Evolutionary conservation across 345 rosid genomes (phyloP).

Genomic region (Eucalyptus marginata): DNA sequence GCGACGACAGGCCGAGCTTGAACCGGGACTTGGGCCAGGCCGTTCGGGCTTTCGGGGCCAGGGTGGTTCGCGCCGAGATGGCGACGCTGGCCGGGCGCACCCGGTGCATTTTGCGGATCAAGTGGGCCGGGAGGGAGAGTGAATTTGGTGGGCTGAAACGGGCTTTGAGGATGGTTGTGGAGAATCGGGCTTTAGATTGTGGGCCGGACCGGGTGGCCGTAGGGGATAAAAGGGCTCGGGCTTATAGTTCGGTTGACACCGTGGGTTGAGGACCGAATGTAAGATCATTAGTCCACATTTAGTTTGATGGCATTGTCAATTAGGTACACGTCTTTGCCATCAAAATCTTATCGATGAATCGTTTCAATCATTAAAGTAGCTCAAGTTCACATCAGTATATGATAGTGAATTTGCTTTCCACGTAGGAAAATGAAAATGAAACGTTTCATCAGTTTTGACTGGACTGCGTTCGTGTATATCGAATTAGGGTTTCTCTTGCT

Average conservation of each 20-base stretch:
- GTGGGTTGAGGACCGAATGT: not conserved
- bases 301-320: not conserved
- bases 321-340: not conserved
- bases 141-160: constrained; percentile 9
- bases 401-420: not conserved
- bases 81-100: constrained; percentile 45
- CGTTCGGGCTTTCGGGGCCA: constrained; percentile 17
- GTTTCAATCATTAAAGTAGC: not conserved
- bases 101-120: constrained; percentile 18
- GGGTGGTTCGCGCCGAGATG: constrained; percentile 38
- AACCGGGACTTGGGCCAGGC: constrained; percentile 27
- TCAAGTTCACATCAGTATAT: not conserved
- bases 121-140: constrained; percentile 18
- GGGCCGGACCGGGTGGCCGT: not conserved
- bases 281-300: not conserved
- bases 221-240: not conserved
- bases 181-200: constrained; percentile 6
- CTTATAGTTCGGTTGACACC: not conserved
- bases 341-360: not conserved
- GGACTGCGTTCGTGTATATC: not conserved
- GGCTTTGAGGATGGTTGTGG: constrained; percentile 27
- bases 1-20: constrained; percentile 43
- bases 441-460: not conserved
- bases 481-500: not conserved
- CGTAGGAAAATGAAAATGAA: too few species aligned